Conservation (phyloP, 176 grass and related monocot species). For the Tuctoria greenei region DNA sequence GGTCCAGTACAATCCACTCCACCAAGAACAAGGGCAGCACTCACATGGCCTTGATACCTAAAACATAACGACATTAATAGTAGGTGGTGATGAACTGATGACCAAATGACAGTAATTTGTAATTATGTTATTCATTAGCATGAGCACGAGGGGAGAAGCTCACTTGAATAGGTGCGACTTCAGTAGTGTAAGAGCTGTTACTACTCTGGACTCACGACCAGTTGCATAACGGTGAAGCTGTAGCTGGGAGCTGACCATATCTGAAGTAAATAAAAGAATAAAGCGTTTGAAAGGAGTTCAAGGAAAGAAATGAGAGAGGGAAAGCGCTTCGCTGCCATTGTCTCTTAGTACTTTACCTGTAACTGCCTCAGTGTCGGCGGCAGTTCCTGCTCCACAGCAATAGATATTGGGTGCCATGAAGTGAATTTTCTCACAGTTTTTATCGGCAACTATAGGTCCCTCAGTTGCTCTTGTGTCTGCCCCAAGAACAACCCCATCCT, state of each 20-base stretch:
- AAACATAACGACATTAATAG: constrained; percentile 10
- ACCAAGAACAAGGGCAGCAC: constrained; percentile 80
- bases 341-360: constrained; percentile 47
- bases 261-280: constrained; percentile 37
- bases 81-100: not conserved
- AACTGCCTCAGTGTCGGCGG: constrained; percentile 81
- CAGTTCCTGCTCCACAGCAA: constrained; percentile 93
- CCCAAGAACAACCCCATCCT: constrained; percentile 95
- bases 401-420: constrained; percentile 96
- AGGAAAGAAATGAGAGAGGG: not conserved
- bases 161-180: constrained; percentile 95
- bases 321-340: not conserved
- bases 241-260: constrained; percentile 96
- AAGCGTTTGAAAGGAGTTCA: not conserved
- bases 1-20: constrained; percentile 79
- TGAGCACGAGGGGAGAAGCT: not conserved
- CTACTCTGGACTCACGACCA: constrained; percentile 84
- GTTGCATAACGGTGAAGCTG: constrained; percentile 95
- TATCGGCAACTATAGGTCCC: constrained; percentile 96
- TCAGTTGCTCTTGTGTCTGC: constrained; percentile 96
- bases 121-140: not conserved
- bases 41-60: constrained; percentile 78
- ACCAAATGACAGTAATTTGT: not conserved
- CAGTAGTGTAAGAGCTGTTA: constrained; percentile 85
- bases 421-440: constrained; percentile 95